These are phyloP conservation scores for Ambrosia hybrid DNA, from an alignment of 140 eudicot genomes.

Conservation along the genomic window DNA sequence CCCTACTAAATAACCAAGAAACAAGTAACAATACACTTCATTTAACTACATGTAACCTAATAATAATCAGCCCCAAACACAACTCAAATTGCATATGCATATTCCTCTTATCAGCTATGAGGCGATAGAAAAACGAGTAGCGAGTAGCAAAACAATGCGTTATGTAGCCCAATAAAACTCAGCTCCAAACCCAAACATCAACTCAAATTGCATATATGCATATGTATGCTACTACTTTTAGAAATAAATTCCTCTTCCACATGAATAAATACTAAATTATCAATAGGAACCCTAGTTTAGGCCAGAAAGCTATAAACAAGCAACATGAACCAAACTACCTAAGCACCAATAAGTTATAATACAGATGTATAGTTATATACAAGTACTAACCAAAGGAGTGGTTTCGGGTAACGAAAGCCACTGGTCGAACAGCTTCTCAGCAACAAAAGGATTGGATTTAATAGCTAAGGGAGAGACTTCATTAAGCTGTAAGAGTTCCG, in stretches of 20 bases:
- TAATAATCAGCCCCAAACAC: background rate
- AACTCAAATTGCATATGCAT: background rate
- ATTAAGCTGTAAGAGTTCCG: conserved; percentile 77
- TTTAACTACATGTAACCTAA: background rate
- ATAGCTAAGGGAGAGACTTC: conserved; percentile 76
- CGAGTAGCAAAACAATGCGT: background rate
- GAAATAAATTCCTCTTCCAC: background rate
- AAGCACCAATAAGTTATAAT: background rate
- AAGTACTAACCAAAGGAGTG: conserved; percentile 46
- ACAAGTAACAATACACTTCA: background rate
- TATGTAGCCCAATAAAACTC: background rate
- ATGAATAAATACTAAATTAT: background rate
- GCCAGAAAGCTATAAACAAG: background rate
- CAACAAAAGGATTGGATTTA: conserved; percentile 62
- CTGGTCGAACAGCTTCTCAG: conserved; percentile 72
- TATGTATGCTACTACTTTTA: background rate
- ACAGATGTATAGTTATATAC: background rate
- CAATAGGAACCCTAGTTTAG: conserved; percentile 20
- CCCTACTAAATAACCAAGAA: background rate
- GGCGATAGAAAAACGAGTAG: too few relatives aligned
- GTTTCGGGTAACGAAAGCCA: conserved; percentile 94
- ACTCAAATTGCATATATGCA: background rate
- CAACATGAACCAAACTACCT: conserved; percentile 11
- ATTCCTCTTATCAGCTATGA: too few relatives aligned
- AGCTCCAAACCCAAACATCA: background rate